Evolutionary conservation across 225 moss, liverwort and hornwort genomes (phyloP), one percentile per base, ranked within the genome.

Genomic region (Lunularia cruciata): DNA sequence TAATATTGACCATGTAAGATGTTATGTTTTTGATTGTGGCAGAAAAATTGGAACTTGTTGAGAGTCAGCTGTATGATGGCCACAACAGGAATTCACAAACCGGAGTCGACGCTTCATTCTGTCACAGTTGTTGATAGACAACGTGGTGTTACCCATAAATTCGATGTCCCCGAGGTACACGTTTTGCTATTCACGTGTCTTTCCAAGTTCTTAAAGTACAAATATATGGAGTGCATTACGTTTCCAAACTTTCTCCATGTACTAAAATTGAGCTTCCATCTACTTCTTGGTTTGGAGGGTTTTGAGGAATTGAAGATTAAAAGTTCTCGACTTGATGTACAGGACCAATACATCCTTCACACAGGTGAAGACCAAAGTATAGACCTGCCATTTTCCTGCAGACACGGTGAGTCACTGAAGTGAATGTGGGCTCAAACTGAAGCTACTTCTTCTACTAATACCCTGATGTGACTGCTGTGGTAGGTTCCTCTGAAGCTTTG

Each of bases 21-120:
- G 6, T 42, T 8, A 4, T 42, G 23, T 25, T 11, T 13, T 56
- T 47, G 26, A 14, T 18, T 72, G 72, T 46, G 49, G 35, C 85
- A 96, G 96, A 96, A 86, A 92, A 96, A 96, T 63, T 96, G 96
- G 96, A 96, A 96, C 77, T 72, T 96, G 64, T 87, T 96, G 76
- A 79, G 85, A 70, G 96, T 92, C 57, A 96, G 92, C 69, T 54
- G 92, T 28, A 69, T 79, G 67, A 96, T 96, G 96, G 90, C 77
- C 71, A 76, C 73, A 58, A 96, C 96, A 67, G 96, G 92, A 18
- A 19, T 92, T n/a, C n/a, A n/a, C n/a, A n/a, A n/a, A n/a, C n/a
- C n/a, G n/a, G n/a, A n/a, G n/a, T 39, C 74, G 26, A 49, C 55
- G 37, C 52, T 83, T 67, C 96, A 98, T 71, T 84, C 82, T 47